Percentiles rank a stretch among this genome's conserved stretches.
Evolutionary conservation across 371 early-diverging fungal genomes (phyloP).

Genomic region (Paraphysoderma sedebokerense): DNA sequence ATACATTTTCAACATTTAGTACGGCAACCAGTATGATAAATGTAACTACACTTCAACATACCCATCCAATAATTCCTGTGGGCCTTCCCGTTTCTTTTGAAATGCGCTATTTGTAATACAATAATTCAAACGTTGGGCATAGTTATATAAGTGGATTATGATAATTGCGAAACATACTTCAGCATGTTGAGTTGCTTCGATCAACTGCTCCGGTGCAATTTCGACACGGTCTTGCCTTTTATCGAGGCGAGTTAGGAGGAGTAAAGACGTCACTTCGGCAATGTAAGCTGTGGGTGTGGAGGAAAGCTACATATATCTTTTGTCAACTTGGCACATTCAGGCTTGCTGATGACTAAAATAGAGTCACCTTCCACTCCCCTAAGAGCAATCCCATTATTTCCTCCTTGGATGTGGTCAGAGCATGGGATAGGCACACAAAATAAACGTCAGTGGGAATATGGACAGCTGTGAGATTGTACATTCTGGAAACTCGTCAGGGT

Average conservation of each 20-base stretch:
- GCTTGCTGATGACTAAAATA: neutral
- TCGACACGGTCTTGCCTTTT: slow-evolving; percentile 59
- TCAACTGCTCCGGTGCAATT: slow-evolving; percentile 39
- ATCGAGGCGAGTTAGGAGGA: slow-evolving; percentile 44
- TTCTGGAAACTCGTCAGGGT: too few relatives aligned
- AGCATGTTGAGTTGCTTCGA: slow-evolving; percentile 43
- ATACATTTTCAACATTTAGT: neutral
- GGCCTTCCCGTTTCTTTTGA: slow-evolving; percentile 19
- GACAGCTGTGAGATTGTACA: too few relatives aligned
- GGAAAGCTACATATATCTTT: neutral
- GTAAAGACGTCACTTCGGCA: slow-evolving; percentile 32
- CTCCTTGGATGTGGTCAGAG: slow-evolving; percentile 18
- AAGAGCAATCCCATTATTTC: slow-evolving; percentile 54
- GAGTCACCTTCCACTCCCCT: slow-evolving; percentile 38
- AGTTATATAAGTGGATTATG: neutral
- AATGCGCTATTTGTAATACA: slow-evolving; percentile 14
- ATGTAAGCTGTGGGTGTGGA: slow-evolving; percentile 6
- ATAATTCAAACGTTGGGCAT: neutral
- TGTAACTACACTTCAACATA: too few relatives aligned
- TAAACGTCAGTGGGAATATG: too few relatives aligned
- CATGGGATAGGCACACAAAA: too few relatives aligned
- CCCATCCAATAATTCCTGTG: slow-evolving; percentile 50
- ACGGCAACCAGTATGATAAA: too few relatives aligned
- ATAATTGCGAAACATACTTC: slow-evolving; percentile 15
- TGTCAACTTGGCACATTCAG: neutral